phyloP scores from a whole-genome alignment of 768 basidiomycete genomes.

The Mycena albidolilacea region DNA sequence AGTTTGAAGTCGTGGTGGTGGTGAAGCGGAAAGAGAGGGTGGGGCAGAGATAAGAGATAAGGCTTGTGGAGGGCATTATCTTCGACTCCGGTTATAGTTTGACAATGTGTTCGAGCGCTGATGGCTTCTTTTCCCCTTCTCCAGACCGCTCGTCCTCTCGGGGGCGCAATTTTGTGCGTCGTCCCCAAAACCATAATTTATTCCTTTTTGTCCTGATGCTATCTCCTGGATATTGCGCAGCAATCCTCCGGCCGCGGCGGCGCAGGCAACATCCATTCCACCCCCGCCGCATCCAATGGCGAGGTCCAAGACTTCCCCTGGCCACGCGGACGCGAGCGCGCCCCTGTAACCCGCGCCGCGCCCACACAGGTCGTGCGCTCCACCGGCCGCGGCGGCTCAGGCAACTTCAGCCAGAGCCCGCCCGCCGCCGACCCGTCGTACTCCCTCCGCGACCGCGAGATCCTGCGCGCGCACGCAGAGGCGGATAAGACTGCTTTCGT shows the following conservation, averaged over 20 bases:
- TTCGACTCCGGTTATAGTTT: background rate
- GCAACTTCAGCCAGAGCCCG: constrained; percentile 33
- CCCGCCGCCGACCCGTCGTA: constrained; percentile 18
- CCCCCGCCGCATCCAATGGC: background rate
- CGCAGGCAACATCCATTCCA: constrained; percentile 25
- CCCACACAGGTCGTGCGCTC: constrained; percentile 10
- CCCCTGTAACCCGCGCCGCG: constrained; percentile 10
- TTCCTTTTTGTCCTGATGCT: background rate
- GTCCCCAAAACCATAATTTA: background rate
- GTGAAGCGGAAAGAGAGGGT: constrained; percentile 26
- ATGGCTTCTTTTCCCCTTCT: background rate
- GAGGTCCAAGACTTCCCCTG: constrained; percentile 30
- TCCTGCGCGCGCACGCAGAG: constrained; percentile 29
- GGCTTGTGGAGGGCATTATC: constrained; percentile 13
- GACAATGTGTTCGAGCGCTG: constrained; percentile 14
- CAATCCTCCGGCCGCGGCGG: constrained; percentile 37
- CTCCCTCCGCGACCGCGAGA: constrained; percentile 31
- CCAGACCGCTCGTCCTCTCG: constrained; percentile 28
- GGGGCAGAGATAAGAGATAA: constrained; percentile 21
- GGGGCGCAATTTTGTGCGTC: constrained; percentile 12
- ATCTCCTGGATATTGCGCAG: background rate
- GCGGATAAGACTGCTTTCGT: constrained; percentile 17
- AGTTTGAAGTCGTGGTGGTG: constrained; percentile 16
- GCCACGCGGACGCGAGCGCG: constrained; percentile 33
- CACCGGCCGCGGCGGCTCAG: constrained; percentile 33